These are phyloP conservation scores for Trichoderma sp. DNA, from an alignment of 2,329 filamentous ascomycete species.

Conservation along the genomic window DNA sequence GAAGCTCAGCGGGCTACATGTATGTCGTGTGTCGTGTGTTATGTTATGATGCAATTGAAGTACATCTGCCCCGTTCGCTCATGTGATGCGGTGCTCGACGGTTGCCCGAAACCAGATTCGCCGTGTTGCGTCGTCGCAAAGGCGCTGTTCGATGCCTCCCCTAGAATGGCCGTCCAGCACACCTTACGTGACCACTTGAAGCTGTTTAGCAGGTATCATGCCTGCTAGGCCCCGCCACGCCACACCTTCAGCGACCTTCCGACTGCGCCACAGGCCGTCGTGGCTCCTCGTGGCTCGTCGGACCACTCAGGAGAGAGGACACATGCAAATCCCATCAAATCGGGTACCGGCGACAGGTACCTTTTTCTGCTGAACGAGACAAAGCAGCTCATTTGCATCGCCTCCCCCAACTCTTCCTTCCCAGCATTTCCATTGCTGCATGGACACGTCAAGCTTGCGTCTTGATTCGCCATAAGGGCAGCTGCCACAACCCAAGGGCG, in stretches of 20 bases:
- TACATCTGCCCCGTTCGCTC: background rate
- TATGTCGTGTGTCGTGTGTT: slow-evolving; percentile 15
- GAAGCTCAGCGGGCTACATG: slow-evolving; percentile 32
- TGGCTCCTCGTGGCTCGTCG: background rate
- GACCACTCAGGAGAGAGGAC: slow-evolving; percentile 17
- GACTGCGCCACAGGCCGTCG: slow-evolving; percentile 16
- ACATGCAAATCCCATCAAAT: slow-evolving; percentile 8
- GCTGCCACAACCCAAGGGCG: background rate
- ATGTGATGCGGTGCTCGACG: background rate
- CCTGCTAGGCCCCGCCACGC: slow-evolving; percentile 19
- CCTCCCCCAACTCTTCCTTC: slow-evolving; percentile 10
- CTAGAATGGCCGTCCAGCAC: background rate
- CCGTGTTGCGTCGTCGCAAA: slow-evolving; percentile 12
- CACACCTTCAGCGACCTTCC: background rate
- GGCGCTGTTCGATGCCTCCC: background rate
- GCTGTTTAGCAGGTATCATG: background rate
- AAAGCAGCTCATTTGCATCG: slow-evolving; percentile 17
- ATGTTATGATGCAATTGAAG: background rate
- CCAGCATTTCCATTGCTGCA: slow-evolving; percentile 14
- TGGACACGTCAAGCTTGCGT: slow-evolving; percentile 5
- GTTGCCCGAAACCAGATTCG: background rate
- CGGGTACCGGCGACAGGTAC: background rate
- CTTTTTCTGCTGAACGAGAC: background rate
- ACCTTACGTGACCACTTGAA: slow-evolving; percentile 4
- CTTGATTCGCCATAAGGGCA: background rate